Evolutionary conservation across 148 eudicot genomes (phyloP).

Genomic region (Heliosperma pusillum): DNA sequence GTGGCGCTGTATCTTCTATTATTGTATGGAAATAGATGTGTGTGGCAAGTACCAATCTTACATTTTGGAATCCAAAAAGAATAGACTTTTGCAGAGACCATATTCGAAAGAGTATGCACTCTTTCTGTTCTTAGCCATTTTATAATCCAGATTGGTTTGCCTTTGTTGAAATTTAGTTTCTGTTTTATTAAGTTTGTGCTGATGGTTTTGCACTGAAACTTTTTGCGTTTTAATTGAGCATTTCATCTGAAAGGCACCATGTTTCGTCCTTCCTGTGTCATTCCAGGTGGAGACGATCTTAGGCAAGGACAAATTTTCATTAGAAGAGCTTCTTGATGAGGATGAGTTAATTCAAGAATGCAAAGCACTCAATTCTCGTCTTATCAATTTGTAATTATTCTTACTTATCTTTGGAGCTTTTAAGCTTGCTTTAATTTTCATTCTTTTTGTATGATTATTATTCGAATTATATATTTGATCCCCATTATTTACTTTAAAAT

Average conservation of each 20-base stretch:
- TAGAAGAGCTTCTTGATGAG: conserved; percentile 96
- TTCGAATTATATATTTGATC: background rate
- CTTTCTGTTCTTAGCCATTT: background rate
- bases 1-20: background rate
- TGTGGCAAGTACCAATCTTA: background rate
- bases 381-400: conserved; percentile 67
- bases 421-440: background rate
- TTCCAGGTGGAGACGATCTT: conserved; percentile 85
- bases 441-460: background rate
- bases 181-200: background rate
- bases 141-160: background rate
- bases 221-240: background rate
- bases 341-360: conserved; percentile 97
- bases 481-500: background rate
- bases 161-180: too few relatives aligned
- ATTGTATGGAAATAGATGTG: too few relatives aligned
- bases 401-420: conserved; percentile 1
- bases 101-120: background rate
- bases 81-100: background rate
- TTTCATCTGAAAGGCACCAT: background rate
- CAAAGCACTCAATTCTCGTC: conserved; percentile 89
- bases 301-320: conserved; percentile 75
- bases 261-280: background rate
- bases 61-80: background rate
- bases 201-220: background rate